These are phyloP conservation scores for Lentinus brumalis DNA, from an alignment of 768 basidiomycete species.

Conservation along the genomic window DNA sequence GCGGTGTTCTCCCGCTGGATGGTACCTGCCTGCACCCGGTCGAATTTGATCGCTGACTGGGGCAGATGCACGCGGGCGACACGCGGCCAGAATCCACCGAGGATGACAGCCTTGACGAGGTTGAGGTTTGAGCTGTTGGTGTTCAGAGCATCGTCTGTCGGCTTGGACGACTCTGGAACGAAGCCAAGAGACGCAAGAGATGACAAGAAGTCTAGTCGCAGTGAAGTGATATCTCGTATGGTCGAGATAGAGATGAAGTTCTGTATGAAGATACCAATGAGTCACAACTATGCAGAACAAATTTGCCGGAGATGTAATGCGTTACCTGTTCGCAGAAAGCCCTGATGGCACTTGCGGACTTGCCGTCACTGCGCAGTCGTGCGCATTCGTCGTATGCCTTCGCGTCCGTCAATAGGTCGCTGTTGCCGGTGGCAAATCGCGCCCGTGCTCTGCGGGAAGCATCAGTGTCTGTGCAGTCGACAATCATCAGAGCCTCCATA, in stretches of 20 bases:
- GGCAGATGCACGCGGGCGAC: slow-evolving; percentile 79
- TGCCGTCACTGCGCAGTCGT: slow-evolving; percentile 51
- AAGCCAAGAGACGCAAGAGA: slow-evolving; percentile 75
- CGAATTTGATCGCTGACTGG: slow-evolving; percentile 74
- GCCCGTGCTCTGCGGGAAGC: slow-evolving; percentile 59
- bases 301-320: slow-evolving; percentile 5
- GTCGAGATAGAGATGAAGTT: slow-evolving; percentile 81
- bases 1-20: slow-evolving; percentile 84
- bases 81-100: slow-evolving; percentile 87
- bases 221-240: slow-evolving; percentile 74
- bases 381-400: slow-evolving; percentile 71
- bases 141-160: slow-evolving; percentile 57
- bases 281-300: not conserved
- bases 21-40: slow-evolving; percentile 81
- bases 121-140: slow-evolving; percentile 65
- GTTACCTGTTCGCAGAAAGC: slow-evolving; percentile 73
- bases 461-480: not conserved
- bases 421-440: slow-evolving; percentile 68
- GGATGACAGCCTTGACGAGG: slow-evolving; percentile 80
- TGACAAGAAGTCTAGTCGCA: slow-evolving; percentile 76
- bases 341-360: slow-evolving; percentile 46
- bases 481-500: slow-evolving; percentile 34
- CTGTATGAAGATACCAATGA: slow-evolving; percentile 37
- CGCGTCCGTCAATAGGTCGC: slow-evolving; percentile 84
- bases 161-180: slow-evolving; percentile 48